Base-by-base conservation (phyloP, 2,329 filamentous ascomycete genomes). In the Verticillium klebahnii region DNA sequence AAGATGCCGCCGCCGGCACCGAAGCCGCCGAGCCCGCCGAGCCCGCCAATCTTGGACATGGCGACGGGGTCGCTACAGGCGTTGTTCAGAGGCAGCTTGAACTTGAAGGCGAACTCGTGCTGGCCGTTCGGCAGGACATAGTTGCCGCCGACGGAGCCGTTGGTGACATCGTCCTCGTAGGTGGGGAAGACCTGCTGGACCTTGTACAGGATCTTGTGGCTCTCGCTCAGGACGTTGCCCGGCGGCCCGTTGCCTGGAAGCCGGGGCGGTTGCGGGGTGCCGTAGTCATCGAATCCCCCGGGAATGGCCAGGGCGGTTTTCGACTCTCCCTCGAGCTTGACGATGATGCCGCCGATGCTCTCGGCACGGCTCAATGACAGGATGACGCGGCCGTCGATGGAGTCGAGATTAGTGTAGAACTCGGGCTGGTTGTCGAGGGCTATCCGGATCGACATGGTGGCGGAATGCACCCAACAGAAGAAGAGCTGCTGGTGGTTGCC, bases 251-350 rank as follows among this genome's bases (percentile, higher is more conserved):
- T 70, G 71, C 75, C 72, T 75, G 78, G 68, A 6, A 62, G 45
- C 23, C 58, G 50, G 14, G 56, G 54, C 5, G 61, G 64, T 29
- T 58, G 45, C 19, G 32, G 32, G 19, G 25, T 54, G 23, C 62
- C 61, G 52, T 56, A 57, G 19, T 66, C 63, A 29, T 76, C 71
- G 71, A 79, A 73, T 73, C 79, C 72, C 70, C 78, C 67, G 68
- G 85, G 76, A 65, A 84, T 72, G 75, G 78, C 73, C 17, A 92
- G 76, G 54, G 89, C 82, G 5, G 90, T 93, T 65, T 83, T 83
- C 57, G 87, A 87, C 76, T 95, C 90, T 67, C 91, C 91, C 72
- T 95, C 91, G 36, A 95, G 85, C 78, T 95, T 95, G 70, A 94
- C 90, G 40, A 92, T 81, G 65, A 95, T 88, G 59, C 87, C 89